Percentiles rank a stretch among this genome's conserved stretches.
Evolutionary conservation across 495 filamentous ascomycete genomes (phyloP).

Genomic region (Neurospora terricola): DNA sequence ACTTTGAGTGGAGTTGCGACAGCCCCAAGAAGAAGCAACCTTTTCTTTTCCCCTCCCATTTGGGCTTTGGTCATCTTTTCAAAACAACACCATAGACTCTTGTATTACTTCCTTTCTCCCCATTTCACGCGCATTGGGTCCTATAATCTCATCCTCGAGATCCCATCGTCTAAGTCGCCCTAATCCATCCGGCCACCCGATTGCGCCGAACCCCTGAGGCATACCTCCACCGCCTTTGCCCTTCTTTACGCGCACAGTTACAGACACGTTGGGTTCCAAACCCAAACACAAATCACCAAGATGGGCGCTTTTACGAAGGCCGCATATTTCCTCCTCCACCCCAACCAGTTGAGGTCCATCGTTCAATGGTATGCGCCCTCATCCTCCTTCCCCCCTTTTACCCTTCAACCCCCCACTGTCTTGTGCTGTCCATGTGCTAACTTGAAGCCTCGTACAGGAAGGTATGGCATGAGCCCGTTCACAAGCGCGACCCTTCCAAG

Average conservation of each 20-base stretch:
- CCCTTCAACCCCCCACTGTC: constrained; percentile 6
- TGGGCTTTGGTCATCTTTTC: not conserved
- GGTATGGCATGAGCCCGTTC: constrained; percentile 88
- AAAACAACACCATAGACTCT: not conserved
- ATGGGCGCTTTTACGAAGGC: constrained; percentile 42
- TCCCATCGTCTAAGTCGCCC: not conserved
- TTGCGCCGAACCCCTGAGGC: not conserved
- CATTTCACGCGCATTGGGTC: not conserved
- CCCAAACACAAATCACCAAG: constrained; percentile 5
- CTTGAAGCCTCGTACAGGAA: constrained; percentile 50
- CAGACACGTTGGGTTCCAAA: not conserved
- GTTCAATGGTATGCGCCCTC: constrained; percentile 71
- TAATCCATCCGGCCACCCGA: not conserved
- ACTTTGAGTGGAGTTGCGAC: not conserved
- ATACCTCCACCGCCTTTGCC: not conserved
- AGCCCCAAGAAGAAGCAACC: not conserved
- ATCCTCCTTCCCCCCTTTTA: not conserved
- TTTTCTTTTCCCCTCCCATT: constrained; percentile 1
- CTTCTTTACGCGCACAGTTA: not conserved
- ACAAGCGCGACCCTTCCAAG: constrained; percentile 66
- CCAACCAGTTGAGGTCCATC: constrained; percentile 69
- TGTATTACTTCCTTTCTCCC: not conserved
- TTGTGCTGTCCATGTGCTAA: constrained; percentile 1
- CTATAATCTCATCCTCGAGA: not conserved
- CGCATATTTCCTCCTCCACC: constrained; percentile 70